Evolutionary conservation across 768 basidiomycete species (phyloP), one percentile per base, ranked within the genome.

Genomic region (Cystobasidium onofrii): DNA sequence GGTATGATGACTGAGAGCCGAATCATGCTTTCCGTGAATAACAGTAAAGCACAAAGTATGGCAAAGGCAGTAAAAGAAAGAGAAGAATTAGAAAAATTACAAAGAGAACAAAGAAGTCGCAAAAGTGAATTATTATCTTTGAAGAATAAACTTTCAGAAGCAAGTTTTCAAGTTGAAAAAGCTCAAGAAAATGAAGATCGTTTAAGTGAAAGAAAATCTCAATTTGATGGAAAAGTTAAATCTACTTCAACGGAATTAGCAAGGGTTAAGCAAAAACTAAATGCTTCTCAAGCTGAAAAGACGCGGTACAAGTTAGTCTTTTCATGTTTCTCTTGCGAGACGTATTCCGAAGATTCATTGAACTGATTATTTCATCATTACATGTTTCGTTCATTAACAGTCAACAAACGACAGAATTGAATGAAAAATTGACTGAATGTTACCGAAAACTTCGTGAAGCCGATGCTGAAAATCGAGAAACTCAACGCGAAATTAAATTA

Each of bases 371-470:
- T 33, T 25, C 44, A 18, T 15, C 10, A 7, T 10, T 23, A n/a
- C 54, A 0, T 46, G 9, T 9, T 46, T 54, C n/a, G n/a, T n/a
- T n/a, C n/a, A n/a, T n/a, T 25, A 27, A 13, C 73, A 98, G 93
- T 57, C 90, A 91, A 83, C 86, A 92, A 15, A 93, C 96, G 81
- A 86, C 87, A 0, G 94, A 99, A 78, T 86, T 89, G 29, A 94
- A 95, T 79, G 95, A 95, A 82, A 93, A 94, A 80, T 86, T 99
- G 4, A 85, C 88, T 64, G 88, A 87, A 17, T 85, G 91, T 1
- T 90, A 91, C 78, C 85, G 88, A 60, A 89, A 96, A 78, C 85
- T 99, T 1, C 83, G 92, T 17, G 90, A 94, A 80, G 94, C 94
- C 0, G 91, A 92, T 33, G 88, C 91, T 0, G 94, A 97, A 78